Evolutionary conservation across 2,329 filamentous ascomycete species (phyloP).

Genomic region (Ophiocordyceps camponoti-leonardi): DNA sequence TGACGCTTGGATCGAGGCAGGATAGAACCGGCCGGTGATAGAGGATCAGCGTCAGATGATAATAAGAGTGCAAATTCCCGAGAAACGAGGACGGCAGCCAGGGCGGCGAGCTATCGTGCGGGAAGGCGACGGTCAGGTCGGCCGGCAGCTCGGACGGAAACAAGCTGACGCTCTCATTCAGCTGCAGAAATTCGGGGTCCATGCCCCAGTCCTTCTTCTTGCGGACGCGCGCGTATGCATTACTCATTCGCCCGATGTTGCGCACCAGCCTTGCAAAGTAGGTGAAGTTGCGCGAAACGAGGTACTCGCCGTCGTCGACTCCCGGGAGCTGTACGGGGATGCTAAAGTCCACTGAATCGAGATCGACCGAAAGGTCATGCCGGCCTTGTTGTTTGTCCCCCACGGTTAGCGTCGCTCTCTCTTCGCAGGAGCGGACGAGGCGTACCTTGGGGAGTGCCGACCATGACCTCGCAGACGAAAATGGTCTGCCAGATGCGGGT

Average conservation of each 20-base stretch:
- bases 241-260: constrained; percentile 62
- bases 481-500: constrained; percentile 82
- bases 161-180: constrained; percentile 58
- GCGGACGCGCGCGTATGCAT: constrained; percentile 55
- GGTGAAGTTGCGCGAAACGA: constrained; percentile 67
- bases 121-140: constrained; percentile 64
- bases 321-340: constrained; percentile 46
- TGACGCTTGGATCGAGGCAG: constrained; percentile 52
- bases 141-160: constrained; percentile 65
- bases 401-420: not conserved
- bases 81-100: constrained; percentile 78
- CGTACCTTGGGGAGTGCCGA: constrained; percentile 78
- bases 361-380: constrained; percentile 58
- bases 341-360: constrained; percentile 60
- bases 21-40: constrained; percentile 75
- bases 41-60: constrained; percentile 70
- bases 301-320: constrained; percentile 57
- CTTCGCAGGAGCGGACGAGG: not conserved
- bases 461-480: constrained; percentile 77
- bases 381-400: constrained; percentile 50
- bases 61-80: constrained; percentile 80
- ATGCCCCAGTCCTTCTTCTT: constrained; percentile 73
- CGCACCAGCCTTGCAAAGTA: constrained; percentile 64
- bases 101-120: constrained; percentile 60
- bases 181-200: constrained; percentile 64